Conservation (phyloP, 2,329 filamentous ascomycete species). For the Sporothrix euskadiensis region DNA sequence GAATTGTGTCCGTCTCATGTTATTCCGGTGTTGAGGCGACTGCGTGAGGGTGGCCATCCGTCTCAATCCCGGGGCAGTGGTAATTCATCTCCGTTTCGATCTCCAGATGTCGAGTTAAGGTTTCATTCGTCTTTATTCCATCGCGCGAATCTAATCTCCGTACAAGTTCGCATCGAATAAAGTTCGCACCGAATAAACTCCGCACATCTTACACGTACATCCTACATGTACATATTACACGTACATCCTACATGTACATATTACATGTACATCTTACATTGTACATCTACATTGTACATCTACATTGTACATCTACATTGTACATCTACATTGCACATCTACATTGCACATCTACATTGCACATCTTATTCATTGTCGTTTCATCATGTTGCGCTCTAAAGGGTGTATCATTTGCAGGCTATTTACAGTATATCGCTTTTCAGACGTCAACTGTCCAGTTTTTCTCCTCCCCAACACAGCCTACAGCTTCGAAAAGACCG, state of each 20-base stretch:
- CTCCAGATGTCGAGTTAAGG: background rate
- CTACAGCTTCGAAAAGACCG: conserved; percentile 71
- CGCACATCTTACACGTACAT: background rate
- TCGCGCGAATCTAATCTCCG: background rate
- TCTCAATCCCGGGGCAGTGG: background rate
- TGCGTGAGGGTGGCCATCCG: background rate
- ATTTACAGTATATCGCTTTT: background rate
- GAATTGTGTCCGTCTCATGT: background rate
- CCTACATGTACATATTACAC: too few relatives aligned
- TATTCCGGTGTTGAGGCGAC: background rate
- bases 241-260: too few relatives aligned
- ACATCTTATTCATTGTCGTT: background rate
- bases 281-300: too few relatives aligned
- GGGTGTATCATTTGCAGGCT: conserved; percentile 20
- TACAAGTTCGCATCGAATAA: background rate
- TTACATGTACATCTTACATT: too few relatives aligned
- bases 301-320: too few relatives aligned
- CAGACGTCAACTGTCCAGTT: background rate
- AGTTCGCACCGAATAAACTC: background rate
- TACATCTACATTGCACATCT: too few relatives aligned
- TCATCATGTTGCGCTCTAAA: background rate
- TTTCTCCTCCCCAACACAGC: background rate
- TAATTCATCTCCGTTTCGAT: conserved; percentile 13
- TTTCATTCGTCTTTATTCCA: background rate
- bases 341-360: too few relatives aligned